phyloP scores from a whole-genome alignment of 2,329 filamentous ascomycete genomes.

The Clonostachys solani region DNA sequence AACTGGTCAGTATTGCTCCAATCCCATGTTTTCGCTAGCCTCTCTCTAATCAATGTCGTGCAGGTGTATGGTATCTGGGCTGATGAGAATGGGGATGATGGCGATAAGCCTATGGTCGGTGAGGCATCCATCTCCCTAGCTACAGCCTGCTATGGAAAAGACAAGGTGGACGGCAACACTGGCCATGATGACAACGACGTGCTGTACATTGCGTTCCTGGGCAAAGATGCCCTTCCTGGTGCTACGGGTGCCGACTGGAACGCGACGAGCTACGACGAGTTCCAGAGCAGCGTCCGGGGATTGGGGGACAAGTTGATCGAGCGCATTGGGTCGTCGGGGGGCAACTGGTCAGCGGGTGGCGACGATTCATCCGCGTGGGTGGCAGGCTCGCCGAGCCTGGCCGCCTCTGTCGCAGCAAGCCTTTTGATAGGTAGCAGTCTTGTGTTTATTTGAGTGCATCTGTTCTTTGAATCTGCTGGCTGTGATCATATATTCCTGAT shows the following conservation, averaged over 20 bases:
- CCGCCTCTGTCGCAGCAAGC: no score
- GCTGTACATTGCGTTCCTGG: slow-evolving; percentile 57
- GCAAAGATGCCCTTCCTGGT: slow-evolving; percentile 51
- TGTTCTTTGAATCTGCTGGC: no score
- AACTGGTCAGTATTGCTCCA: slow-evolving; percentile 25
- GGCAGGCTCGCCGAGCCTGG: no score
- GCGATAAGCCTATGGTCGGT: slow-evolving; percentile 32
- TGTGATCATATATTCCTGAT: no score
- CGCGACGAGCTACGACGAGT: slow-evolving; percentile 39
- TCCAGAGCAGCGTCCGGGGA: slow-evolving; percentile 45
- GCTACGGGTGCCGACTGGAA: slow-evolving; percentile 48
- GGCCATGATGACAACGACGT: slow-evolving; percentile 56
- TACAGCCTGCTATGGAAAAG: slow-evolving; percentile 42
- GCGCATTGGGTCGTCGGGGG: no score
- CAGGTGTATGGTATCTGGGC: slow-evolving; percentile 50
- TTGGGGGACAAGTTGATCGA: slow-evolving; percentile 47
- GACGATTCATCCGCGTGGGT: no score
- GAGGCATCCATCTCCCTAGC: slow-evolving; percentile 26
- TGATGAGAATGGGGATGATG: slow-evolving; percentile 46
- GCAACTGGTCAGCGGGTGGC: no score
- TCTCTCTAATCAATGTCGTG: no score
- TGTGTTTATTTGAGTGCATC: no score
- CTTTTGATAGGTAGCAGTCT: no score
- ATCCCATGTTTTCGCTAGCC: no score
- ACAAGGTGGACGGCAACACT: slow-evolving; percentile 43